phyloP scores from a whole-genome alignment of 805 yeast genomes.

The Saccharomyces paradoxus region DNA sequence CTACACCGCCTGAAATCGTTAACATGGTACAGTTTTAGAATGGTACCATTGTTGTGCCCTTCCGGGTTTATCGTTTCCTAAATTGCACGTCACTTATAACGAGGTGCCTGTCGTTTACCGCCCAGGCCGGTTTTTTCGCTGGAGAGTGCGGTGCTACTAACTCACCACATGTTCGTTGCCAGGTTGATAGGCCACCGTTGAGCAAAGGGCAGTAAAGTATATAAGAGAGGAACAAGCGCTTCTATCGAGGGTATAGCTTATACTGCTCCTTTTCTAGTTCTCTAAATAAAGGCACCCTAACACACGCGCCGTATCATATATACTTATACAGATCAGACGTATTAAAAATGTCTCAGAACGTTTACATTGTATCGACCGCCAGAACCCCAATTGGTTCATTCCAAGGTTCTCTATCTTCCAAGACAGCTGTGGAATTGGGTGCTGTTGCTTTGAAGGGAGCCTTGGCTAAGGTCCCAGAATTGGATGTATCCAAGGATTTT shows the following conservation, averaged over 20 bases:
- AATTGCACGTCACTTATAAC: not conserved
- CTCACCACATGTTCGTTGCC: not conserved
- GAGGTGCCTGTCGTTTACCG: not conserved
- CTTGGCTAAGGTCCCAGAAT: slow-evolving; percentile 69
- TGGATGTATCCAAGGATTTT: slow-evolving; percentile 59
- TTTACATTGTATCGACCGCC: slow-evolving; percentile 82
- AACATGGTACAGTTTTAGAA: not conserved
- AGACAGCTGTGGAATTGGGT: slow-evolving; percentile 79
- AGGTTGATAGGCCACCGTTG: not conserved
- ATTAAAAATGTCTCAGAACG: slow-evolving; percentile 37
- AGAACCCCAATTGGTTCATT: slow-evolving; percentile 96
- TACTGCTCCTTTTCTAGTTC: not conserved
- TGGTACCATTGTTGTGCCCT: not conserved
- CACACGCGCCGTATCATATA: not conserved
- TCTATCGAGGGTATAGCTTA: not conserved
- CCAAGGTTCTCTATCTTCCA: slow-evolving; percentile 72
- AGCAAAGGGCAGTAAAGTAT: not conserved
- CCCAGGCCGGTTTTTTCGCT: not conserved
- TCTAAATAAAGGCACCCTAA: too few relatives aligned
- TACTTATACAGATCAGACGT: not conserved
- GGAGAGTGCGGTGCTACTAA: not conserved
- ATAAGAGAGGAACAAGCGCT: not conserved
- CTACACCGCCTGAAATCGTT: not conserved
- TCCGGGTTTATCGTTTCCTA: not conserved
- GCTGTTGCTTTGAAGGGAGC: slow-evolving; percentile 89